These are phyloP conservation scores for Pseudocercospora musae DNA, from an alignment of 2,329 filamentous ascomycete species.

Conservation along the genomic window DNA sequence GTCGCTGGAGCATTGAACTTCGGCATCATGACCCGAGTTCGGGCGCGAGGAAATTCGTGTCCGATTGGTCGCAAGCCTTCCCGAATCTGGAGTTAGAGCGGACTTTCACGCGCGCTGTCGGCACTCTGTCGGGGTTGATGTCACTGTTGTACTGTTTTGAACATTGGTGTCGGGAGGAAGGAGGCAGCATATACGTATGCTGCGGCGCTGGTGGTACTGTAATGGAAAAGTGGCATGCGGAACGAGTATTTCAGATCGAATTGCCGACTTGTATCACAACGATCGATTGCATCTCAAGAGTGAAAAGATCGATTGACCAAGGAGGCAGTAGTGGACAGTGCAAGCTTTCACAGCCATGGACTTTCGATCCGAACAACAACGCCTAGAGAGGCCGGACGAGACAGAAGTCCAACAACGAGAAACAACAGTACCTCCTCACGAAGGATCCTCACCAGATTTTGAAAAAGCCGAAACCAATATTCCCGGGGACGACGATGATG, in stretches of 20 bases:
- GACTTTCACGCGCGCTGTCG: background rate
- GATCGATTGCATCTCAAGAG: too few relatives aligned
- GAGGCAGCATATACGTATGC: background rate
- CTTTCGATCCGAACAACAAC: slow-evolving; percentile 3
- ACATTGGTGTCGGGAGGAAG: background rate
- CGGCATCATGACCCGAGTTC: background rate
- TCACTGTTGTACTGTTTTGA: background rate
- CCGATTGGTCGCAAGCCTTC: background rate
- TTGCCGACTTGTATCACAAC: too few relatives aligned
- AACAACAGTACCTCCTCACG: background rate
- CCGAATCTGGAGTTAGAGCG: slow-evolving; percentile 5
- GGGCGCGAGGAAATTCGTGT: background rate
- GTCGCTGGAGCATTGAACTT: background rate
- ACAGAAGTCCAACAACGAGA: background rate
- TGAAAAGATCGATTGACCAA: background rate
- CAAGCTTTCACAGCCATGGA: background rate
- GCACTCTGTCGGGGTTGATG: background rate
- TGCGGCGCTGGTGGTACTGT: too few relatives aligned
- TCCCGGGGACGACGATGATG: slow-evolving; percentile 4
- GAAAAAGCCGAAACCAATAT: background rate
- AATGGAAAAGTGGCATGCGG: too few relatives aligned
- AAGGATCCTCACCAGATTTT: background rate
- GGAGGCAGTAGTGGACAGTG: background rate
- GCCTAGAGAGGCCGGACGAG: background rate
- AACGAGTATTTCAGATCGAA: too few relatives aligned